Percentiles rank a stretch among this genome's conserved stretches.
phyloP scores from a whole-genome alignment of 192 early-diverging fungal genomes.

The Geosiphon pyriformis region DNA sequence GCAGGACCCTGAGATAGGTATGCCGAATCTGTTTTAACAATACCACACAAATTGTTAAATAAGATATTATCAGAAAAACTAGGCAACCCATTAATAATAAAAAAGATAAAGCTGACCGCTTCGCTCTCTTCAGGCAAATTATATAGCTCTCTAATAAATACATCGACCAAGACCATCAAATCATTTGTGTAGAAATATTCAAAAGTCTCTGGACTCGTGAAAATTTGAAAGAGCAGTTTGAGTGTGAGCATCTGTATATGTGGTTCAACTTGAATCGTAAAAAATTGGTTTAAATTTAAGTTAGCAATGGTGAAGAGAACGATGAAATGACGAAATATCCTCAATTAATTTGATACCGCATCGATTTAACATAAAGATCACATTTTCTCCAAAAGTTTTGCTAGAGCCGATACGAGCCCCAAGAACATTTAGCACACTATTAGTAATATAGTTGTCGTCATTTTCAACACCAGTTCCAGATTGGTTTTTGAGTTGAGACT shows the following conservation, averaged over 20 bases:
- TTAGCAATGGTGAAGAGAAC: background rate
- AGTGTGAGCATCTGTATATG: slow-evolving; percentile 54
- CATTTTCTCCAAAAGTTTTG: slow-evolving; percentile 81
- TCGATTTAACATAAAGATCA: slow-evolving; percentile 91
- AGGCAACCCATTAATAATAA: too few relatives aligned
- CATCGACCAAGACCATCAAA: slow-evolving; percentile 79
- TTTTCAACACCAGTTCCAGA: slow-evolving; percentile 30
- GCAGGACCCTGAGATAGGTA: slow-evolving; percentile 61
- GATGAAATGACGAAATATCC: background rate
- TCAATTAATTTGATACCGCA: slow-evolving; percentile 46
- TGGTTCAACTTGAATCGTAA: slow-evolving; percentile 40
- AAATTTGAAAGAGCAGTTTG: slow-evolving; percentile 65
- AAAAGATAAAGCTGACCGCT: slow-evolving; percentile 4
- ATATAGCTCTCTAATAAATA: slow-evolving; percentile 76
- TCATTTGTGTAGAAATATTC: slow-evolving; percentile 93
- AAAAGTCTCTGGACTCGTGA: slow-evolving; percentile 53
- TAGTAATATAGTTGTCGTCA: slow-evolving; percentile 32
- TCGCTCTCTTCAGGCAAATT: slow-evolving; percentile 58
- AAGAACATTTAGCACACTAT: slow-evolving; percentile 51
- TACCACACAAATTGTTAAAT: too few relatives aligned
- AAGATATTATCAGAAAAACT: too few relatives aligned
- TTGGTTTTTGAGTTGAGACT: slow-evolving; percentile 28
- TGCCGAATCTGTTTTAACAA: slow-evolving; percentile 57
- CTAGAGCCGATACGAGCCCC: slow-evolving; percentile 47
- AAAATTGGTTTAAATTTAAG: background rate